A percentile compares a stretch with the other conserved stretches of the same genome.
Conservation (phyloP, 1,284 basidiomycete species). For the Butyriboletus appendiculatus region DNA sequence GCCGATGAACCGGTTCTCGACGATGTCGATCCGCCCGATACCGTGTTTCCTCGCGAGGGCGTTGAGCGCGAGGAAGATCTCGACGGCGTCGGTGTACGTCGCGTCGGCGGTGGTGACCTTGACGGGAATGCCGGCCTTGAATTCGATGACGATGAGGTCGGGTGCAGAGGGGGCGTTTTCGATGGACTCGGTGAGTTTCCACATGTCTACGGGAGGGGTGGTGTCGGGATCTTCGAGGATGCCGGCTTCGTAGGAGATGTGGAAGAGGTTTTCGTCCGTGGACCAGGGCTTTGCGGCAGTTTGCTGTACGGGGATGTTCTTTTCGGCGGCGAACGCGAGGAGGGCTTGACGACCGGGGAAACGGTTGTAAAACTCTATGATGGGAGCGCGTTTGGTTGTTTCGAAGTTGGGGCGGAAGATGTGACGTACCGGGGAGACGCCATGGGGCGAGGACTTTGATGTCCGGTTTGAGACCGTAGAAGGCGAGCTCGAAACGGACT, state of each 20-base stretch:
- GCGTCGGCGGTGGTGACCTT: conserved; percentile 69
- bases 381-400: not conserved
- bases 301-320: conserved; percentile 92
- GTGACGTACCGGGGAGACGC: conserved; percentile 79
- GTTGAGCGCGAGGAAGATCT: conserved; percentile 94
- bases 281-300: conserved; percentile 99
- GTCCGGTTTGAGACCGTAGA: conserved; percentile 97
- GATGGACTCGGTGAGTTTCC: conserved; percentile 92
- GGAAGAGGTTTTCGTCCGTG: conserved; percentile 99
- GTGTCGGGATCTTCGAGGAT: conserved; percentile 97
- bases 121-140: conserved; percentile 83
- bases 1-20: conserved; percentile 99
- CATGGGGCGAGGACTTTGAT: conserved; percentile 99
- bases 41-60: conserved; percentile 93
- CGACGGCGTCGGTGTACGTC: conserved; percentile 88
- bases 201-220: conserved; percentile 98
- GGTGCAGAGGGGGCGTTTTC: conserved; percentile 82
- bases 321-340: conserved; percentile 87
- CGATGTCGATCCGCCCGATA: conserved; percentile 96
- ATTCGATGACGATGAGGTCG: conserved; percentile 85
- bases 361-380: conserved; percentile 93
- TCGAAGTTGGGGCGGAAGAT: not conserved
- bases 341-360: conserved; percentile 96
- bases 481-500: conserved; percentile 98
- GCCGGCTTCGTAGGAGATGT: conserved; percentile 99